Base-by-base conservation (phyloP, 2,329 filamentous ascomycete genomes). In the Plectosphaerella sp. region DNA sequence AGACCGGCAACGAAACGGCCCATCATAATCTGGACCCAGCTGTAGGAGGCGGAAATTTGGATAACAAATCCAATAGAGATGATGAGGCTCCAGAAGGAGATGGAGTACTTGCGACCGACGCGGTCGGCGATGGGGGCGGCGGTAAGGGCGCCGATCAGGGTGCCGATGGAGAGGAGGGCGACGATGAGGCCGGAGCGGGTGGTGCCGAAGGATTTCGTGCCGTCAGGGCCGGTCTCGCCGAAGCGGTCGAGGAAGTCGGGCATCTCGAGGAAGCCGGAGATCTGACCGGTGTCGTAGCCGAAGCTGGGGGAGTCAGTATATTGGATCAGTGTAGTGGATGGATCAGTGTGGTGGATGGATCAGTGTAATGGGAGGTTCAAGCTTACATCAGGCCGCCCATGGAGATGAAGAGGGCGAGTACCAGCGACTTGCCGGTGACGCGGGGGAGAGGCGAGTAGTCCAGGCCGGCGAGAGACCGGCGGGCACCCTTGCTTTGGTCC, bases 31-130 rank as follows among this genome's bases (percentile, higher is more conserved):
- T 89, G 86, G 46, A 80, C 80, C 85, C 86, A 89, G 9, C 69
- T 69, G 2, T 58, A 60, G 0, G 64, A 59, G 0, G 84, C 73
- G 0, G 83, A 74, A 52, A 87, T 83, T 59, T 87, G 83, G 16
- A 89, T 78, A n/a, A 88, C 72, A 57, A 87, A 86, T 20, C 86
- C 86, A 20, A 87, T 62, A 37, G 79, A 80, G 58, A 82, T 82
- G 48, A 87, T 72, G 51, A 83, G 66, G 52, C 78, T 79, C 69
- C 83, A 86, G 51, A 79, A 69, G 2, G 80, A 79, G 53, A 89
- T 88, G 35, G 82, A 83, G 45, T 76, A 71, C 45, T 80, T 78
- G 47, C 86, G 81, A 18, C 86, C 86, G 49, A 88, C 73, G 15
- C 69, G 74, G 60, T 89, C 85, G n/a, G 84, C 80, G 12, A 89